A percentile compares a stretch with the other conserved stretches of the same genome.
Evolutionary conservation across 2,329 filamentous ascomycete species (phyloP).

Genomic region (Drechslerella dactyloides): DNA sequence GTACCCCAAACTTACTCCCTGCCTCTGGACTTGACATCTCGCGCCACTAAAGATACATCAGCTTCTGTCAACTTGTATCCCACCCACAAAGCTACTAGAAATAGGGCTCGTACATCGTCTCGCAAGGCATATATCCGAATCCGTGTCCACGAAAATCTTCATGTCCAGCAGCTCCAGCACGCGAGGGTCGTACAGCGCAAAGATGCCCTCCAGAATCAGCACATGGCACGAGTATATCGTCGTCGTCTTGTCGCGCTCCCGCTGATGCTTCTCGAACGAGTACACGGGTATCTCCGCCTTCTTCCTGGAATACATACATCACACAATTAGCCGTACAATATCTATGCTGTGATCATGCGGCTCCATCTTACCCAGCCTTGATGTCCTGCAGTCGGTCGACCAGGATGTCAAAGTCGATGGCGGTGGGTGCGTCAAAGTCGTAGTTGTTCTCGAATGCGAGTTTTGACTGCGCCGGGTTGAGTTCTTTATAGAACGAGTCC

Average conservation of each 20-base stretch:
- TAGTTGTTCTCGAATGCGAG: constrained; percentile 88
- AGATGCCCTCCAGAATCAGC: constrained; percentile 91
- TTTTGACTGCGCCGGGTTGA: constrained; percentile 77
- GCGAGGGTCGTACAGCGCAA: constrained; percentile 86
- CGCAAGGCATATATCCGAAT: constrained; percentile 90
- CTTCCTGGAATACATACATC: constrained; percentile 64
- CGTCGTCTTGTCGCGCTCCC: constrained; percentile 73
- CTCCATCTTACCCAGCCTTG: constrained; percentile 77
- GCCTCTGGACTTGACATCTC: constrained; percentile 87
- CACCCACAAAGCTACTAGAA: constrained; percentile 16
- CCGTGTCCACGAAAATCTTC: constrained; percentile 97
- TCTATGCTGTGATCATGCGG: neutral
- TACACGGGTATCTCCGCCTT: constrained; percentile 88
- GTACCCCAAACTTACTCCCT: constrained; percentile 65
- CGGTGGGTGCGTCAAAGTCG: constrained; percentile 93
- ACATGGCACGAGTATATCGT: constrained; percentile 96
- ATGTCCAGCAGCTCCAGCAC: constrained; percentile 88
- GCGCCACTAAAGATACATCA: constrained; percentile 59
- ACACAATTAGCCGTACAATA: neutral
- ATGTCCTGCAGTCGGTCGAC: constrained; percentile 80
- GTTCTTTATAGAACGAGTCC: constrained; percentile 97
- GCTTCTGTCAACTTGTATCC: neutral
- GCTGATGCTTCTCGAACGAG: constrained; percentile 89
- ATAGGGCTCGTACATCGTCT: constrained; percentile 70
- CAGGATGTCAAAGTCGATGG: constrained; percentile 90